Evolutionary conservation across 2,329 filamentous ascomycete species (phyloP), one percentile per base, ranked within the genome.

Genomic region (Aspergillus sp.): DNA sequence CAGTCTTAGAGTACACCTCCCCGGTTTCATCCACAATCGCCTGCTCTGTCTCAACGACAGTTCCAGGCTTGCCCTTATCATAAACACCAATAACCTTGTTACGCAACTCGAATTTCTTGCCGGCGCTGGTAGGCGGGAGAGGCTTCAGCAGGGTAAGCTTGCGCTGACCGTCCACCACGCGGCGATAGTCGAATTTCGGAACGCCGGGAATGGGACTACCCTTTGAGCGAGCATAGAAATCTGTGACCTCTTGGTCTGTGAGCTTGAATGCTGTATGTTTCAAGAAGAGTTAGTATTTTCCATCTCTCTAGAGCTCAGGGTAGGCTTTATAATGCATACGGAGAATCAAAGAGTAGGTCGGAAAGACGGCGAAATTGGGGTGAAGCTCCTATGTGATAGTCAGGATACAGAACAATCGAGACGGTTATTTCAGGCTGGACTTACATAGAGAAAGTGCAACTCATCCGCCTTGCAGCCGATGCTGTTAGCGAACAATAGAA

Each of bases 381-480:
- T 95, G 85, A 41, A 94, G 79, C 71, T 96, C 90, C 88, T 91
- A 52, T 1, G 39, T 29, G 42, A 27, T 37, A 6, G 19, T 46
- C 33, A 45, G 34, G 44, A 31, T 46, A 39, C 40, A 47, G 42
- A 30, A 27, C 27, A 19, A 19, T 28, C 33, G 6, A 12, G 11
- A 13, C 9, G 13, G 27, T n/a, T 10, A 34, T 12, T 19, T 8
- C 27, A 10, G 11, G 12, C 4, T 43, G 7, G n/a, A 61, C 79
- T 47, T 76, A 93, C 89, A 59, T 90, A 96, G 70, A 95, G 83
- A 64, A 91, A 95, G 64, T 95, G 89, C 60, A 95, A 81, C 75
- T 96, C 90, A 57, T 95, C 83, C n/a, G 78, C 77, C 9, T 81
- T 91, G 62, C 78, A 83, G 44, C 90, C 90, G 65, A 96, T 91